Conservation (phyloP, 2,329 filamentous ascomycete genomes). For the Corinectria fuckeliana region DNA sequence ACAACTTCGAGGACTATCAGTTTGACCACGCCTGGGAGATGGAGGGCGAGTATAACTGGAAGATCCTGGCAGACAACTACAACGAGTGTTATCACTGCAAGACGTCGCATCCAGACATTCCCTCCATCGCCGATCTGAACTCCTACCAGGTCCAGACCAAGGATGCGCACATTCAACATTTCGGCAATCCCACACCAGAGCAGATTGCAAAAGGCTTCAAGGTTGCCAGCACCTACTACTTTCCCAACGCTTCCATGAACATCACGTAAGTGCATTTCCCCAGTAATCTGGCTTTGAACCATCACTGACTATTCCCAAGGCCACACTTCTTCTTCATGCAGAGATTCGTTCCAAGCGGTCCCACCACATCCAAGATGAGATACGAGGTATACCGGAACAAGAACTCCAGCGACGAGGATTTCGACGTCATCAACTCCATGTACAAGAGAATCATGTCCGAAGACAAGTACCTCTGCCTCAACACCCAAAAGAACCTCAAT, state of each 20-base stretch:
- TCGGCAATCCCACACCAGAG: slow-evolving; percentile 53
- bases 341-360: slow-evolving; percentile 62
- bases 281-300: no score
- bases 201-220: slow-evolving; percentile 55
- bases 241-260: slow-evolving; percentile 58
- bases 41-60: slow-evolving; percentile 66
- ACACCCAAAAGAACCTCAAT: slow-evolving; percentile 66
- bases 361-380: slow-evolving; percentile 60
- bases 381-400: slow-evolving; percentile 71
- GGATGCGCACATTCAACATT: slow-evolving; percentile 58
- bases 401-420: slow-evolving; percentile 63
- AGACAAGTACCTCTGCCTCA: slow-evolving; percentile 67
- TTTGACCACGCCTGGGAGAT: slow-evolving; percentile 66
- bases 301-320: slow-evolving; percentile 37
- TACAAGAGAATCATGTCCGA: slow-evolving; percentile 70
- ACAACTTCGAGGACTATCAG: slow-evolving; percentile 59
- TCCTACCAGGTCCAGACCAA: slow-evolving; percentile 60
- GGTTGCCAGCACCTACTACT: slow-evolving; percentile 56
- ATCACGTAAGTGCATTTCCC: slow-evolving; percentile 50
- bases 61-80: slow-evolving; percentile 67
- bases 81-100: slow-evolving; percentile 72
- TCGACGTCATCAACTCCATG: slow-evolving; percentile 61
- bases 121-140: slow-evolving; percentile 61
- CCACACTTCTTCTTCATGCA: slow-evolving; percentile 71
- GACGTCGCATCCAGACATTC: slow-evolving; percentile 64